Evolutionary conservation across 2,329 filamentous ascomycete genomes (phyloP).

Genomic region (Aspergillus fischeri): DNA sequence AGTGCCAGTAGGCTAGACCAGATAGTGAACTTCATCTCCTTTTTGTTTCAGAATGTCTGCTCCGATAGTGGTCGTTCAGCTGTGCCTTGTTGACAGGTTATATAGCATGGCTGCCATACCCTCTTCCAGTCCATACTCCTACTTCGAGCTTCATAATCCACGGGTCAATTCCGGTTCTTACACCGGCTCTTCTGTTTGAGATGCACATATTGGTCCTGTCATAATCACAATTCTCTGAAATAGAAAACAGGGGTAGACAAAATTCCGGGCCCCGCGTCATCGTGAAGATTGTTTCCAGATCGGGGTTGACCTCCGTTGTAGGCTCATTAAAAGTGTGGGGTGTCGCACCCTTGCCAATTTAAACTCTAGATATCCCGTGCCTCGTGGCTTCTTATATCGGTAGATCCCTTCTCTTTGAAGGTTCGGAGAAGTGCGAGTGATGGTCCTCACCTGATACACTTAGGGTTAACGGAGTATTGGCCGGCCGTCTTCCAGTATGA

Average conservation of each 20-base stretch:
- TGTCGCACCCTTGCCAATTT: neutral
- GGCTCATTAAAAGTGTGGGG: neutral
- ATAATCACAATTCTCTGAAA: neutral
- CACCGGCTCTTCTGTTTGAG: neutral
- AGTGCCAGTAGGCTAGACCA: neutral
- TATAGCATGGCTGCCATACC: neutral
- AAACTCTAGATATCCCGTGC: neutral
- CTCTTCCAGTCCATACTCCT: too few species aligned
- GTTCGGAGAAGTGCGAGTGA: neutral
- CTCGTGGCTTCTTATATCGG: neutral
- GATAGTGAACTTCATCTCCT: neutral
- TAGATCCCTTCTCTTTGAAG: neutral
- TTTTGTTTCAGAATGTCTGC: too few species aligned
- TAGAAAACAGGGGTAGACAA: neutral
- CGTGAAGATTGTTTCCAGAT: neutral
- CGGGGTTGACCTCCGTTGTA: too few species aligned
- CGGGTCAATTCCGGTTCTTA: neutral
- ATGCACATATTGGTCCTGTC: neutral
- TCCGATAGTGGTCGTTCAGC: neutral
- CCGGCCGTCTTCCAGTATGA: neutral
- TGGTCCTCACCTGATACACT: neutral
- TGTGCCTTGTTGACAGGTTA: neutral
- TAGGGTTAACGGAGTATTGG: neutral
- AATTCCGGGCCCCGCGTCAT: neutral
- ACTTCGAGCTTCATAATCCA: neutral